Evolutionary conservation across 306 rosid genomes (phyloP).

Genomic region (Citrullus mucosospermus): DNA sequence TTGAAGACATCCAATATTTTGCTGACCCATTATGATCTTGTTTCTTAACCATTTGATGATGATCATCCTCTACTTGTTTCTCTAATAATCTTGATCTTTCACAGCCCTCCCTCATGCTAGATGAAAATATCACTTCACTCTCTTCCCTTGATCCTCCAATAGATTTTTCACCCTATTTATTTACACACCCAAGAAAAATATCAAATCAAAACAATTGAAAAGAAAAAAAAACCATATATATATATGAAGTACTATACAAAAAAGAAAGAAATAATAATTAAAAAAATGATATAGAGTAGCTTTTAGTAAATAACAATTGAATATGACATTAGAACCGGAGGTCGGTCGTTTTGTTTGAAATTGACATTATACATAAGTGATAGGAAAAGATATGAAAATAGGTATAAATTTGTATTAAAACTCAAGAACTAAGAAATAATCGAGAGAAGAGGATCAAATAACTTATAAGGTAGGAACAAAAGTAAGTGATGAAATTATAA

Average conservation of each 20-base stretch:
- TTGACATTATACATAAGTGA: too few relatives aligned
- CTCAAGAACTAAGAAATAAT: not conserved
- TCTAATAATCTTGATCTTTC: not conserved
- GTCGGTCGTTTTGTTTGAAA: too few relatives aligned
- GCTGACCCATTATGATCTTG: constrained; percentile 10
- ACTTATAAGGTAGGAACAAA: not conserved
- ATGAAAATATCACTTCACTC: not conserved
- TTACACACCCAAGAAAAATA: not conserved
- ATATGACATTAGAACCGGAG: too few relatives aligned
- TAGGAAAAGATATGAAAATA: too few relatives aligned
- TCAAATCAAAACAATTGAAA: too few relatives aligned
- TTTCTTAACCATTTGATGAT: not conserved
- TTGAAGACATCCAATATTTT: constrained; percentile 57
- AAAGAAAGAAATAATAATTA: too few relatives aligned
- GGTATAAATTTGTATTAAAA: too few relatives aligned
- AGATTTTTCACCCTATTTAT: not conserved
- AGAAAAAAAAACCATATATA: too few relatives aligned
- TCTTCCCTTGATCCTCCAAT: not conserved
- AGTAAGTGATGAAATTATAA: not conserved
- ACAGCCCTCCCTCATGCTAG: not conserved
- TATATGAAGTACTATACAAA: too few relatives aligned
- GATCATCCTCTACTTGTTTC: not conserved
- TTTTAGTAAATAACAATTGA: too few relatives aligned
- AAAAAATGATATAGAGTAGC: too few relatives aligned
- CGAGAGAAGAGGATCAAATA: not conserved